A percentile compares a stretch with the other conserved stretches of the same genome.
These are phyloP conservation scores for Zygoascus ofunaensis DNA, from an alignment of 805 yeast genomes.

Conservation along the genomic window DNA sequence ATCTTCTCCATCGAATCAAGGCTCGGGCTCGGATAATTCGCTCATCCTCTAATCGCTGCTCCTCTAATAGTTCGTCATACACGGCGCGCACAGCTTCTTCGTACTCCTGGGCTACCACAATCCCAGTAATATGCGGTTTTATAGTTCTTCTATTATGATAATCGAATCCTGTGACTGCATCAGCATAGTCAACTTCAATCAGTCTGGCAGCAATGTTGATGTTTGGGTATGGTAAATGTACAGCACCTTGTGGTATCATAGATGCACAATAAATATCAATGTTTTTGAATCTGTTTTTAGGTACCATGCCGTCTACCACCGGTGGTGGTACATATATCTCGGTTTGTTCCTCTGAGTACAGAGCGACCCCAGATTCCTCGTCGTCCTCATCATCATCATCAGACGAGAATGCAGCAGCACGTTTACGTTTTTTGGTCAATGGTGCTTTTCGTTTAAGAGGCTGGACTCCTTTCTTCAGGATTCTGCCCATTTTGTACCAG, in stretches of 20 bases:
- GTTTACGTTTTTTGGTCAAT: slow-evolving; percentile 18
- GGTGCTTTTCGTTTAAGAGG: slow-evolving; percentile 42
- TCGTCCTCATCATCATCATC: slow-evolving; percentile 30
- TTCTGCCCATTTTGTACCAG: slow-evolving; percentile 79
- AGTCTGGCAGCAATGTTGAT: slow-evolving; percentile 64
- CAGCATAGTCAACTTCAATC: slow-evolving; percentile 68
- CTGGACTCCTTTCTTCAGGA: slow-evolving; percentile 59
- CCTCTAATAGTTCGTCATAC: slow-evolving; percentile 40
- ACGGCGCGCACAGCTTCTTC: slow-evolving; percentile 51
- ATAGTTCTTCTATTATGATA: slow-evolving; percentile 43
- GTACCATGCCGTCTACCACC: slow-evolving; percentile 48
- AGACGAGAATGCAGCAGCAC: slow-evolving; percentile 10
- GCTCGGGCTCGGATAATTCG: slow-evolving; percentile 36
- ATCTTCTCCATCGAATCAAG: slow-evolving; percentile 28
- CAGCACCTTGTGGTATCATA: slow-evolving; percentile 78
- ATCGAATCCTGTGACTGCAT: slow-evolving; percentile 81
- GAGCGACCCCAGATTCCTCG: slow-evolving; percentile 43
- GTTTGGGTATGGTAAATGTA: slow-evolving; percentile 41
- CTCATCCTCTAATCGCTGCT: slow-evolving; percentile 38
- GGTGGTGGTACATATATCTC: slow-evolving; percentile 53
- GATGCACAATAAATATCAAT: slow-evolving; percentile 60
- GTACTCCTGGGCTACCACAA: slow-evolving; percentile 57
- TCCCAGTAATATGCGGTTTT: slow-evolving; percentile 63
- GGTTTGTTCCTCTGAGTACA: slow-evolving; percentile 74
- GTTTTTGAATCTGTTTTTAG: slow-evolving; percentile 66